These are phyloP conservation scores for Metschnikowia proteae DNA, from an alignment of 805 yeast genomes.

Conservation along the genomic window DNA sequence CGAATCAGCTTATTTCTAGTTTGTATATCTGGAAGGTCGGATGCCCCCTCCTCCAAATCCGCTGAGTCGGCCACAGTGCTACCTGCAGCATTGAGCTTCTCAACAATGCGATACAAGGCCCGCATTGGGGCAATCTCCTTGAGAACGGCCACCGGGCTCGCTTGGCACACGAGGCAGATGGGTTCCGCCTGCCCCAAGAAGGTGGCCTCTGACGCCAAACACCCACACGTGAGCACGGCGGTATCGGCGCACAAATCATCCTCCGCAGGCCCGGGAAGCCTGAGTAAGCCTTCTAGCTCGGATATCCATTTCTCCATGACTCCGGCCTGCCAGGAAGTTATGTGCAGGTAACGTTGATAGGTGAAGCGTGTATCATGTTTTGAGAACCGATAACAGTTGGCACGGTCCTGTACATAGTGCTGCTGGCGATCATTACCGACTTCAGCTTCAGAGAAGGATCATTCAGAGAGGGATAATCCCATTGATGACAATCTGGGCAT, in stretches of 20 bases:
- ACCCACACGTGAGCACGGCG: conserved; percentile 39
- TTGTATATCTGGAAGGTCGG: neutral
- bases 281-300: conserved; percentile 24
- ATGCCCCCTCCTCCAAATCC: neutral
- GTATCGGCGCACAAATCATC: conserved; percentile 26
- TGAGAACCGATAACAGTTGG: neutral
- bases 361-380: neutral
- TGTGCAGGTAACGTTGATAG: neutral
- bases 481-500: too few species aligned
- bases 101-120: conserved; percentile 27
- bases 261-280: conserved; percentile 20
- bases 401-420: neutral
- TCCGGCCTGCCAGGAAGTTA: neutral
- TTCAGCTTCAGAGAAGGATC: neutral
- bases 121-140: conserved; percentile 32
- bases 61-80: too few species aligned
- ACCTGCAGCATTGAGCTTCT: neutral
- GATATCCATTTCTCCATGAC: conserved; percentile 1
- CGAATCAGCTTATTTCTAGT: neutral
- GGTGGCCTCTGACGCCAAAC: conserved; percentile 33
- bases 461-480: too few species aligned
- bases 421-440: too few species aligned
- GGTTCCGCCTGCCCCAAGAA: conserved; percentile 15
- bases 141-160: conserved; percentile 21
- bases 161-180: conserved; percentile 26